These are phyloP conservation scores for Entomophthora muscae DNA, from an alignment of 371 early-diverging fungal species.

Conservation along the genomic window DNA sequence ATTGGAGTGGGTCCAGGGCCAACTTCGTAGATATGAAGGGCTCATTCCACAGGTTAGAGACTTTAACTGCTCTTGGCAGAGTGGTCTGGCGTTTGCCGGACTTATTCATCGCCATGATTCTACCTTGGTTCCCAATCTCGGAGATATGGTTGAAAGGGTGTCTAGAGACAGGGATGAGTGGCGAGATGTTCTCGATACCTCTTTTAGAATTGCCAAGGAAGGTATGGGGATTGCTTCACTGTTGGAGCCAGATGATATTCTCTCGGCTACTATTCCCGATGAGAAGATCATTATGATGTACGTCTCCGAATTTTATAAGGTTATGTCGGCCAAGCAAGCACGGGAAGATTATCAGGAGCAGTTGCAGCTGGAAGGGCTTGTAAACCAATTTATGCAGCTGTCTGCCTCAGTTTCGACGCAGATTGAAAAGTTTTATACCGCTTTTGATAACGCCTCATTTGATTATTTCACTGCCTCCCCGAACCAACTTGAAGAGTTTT, in stretches of 20 bases:
- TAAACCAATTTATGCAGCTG: not conserved
- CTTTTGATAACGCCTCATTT: too few relatives aligned
- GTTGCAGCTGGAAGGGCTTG: not conserved
- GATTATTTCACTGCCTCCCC: too few relatives aligned
- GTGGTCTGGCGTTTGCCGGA: too few relatives aligned
- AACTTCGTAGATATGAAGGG: too few relatives aligned
- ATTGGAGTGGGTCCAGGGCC: too few relatives aligned
- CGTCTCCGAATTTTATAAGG: slow-evolving; percentile 26
- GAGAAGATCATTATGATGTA: slow-evolving; percentile 39
- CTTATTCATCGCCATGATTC: slow-evolving; percentile 37
- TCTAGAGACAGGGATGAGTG: slow-evolving; percentile 14
- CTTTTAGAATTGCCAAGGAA: slow-evolving; percentile 29
- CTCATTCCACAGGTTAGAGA: too few relatives aligned
- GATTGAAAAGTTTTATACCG: too few relatives aligned
- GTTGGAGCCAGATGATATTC: slow-evolving; percentile 32
- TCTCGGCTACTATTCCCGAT: slow-evolving; percentile 26
- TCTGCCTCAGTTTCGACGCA: not conserved
- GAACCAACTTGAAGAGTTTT: not conserved
- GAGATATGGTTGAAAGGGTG: slow-evolving; percentile 20
- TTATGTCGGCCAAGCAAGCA: slow-evolving; percentile 17
- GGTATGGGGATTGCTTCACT: slow-evolving; percentile 25
- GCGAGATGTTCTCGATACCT: slow-evolving; percentile 18
- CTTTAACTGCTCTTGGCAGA: too few relatives aligned
- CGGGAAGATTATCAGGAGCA: not conserved
- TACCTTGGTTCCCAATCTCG: slow-evolving; percentile 20